Evolutionary conservation across 1,284 basidiomycete genomes (phyloP).

Genomic region (Omphalotus olearius): DNA sequence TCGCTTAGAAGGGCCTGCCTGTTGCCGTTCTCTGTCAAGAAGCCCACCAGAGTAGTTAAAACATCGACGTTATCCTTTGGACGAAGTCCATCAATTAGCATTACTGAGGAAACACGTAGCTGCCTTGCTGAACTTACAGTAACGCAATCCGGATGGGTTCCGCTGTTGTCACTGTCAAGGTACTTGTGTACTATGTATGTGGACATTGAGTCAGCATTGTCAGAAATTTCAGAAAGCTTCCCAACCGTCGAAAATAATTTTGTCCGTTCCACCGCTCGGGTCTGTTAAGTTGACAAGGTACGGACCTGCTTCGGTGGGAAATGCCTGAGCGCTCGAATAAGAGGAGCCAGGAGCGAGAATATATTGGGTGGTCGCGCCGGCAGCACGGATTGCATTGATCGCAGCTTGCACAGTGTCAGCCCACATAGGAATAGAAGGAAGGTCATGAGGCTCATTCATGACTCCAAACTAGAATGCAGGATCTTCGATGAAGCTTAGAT

Average conservation of each 20-base stretch:
- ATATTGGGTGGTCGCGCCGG: constrained; percentile 40
- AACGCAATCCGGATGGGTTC: constrained; percentile 45
- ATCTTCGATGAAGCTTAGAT: not conserved
- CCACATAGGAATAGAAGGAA: constrained; percentile 39
- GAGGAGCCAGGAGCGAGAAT: constrained; percentile 41
- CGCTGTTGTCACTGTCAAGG: constrained; percentile 55
- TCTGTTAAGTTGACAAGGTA: constrained; percentile 48
- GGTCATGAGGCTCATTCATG: constrained; percentile 54
- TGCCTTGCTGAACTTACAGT: constrained; percentile 26
- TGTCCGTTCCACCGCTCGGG: constrained; percentile 43
- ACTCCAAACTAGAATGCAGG: constrained; percentile 30
- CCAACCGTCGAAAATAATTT: constrained; percentile 52
- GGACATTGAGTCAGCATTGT: constrained; percentile 10
- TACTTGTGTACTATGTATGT: constrained; percentile 52
- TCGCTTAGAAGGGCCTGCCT: constrained; percentile 27
- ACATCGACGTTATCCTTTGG: constrained; percentile 44
- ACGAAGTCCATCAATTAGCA: not conserved
- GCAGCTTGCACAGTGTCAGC: constrained; percentile 41
- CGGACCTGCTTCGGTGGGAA: constrained; percentile 51
- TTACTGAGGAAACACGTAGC: not conserved
- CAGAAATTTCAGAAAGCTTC: not conserved
- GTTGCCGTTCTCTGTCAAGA: not conserved
- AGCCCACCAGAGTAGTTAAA: constrained; percentile 26
- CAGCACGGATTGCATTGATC: constrained; percentile 45
- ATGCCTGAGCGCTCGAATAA: constrained; percentile 38